phyloP scores from a whole-genome alignment of 306 rosid genomes.

The Gastrolobium villosum region DNA sequence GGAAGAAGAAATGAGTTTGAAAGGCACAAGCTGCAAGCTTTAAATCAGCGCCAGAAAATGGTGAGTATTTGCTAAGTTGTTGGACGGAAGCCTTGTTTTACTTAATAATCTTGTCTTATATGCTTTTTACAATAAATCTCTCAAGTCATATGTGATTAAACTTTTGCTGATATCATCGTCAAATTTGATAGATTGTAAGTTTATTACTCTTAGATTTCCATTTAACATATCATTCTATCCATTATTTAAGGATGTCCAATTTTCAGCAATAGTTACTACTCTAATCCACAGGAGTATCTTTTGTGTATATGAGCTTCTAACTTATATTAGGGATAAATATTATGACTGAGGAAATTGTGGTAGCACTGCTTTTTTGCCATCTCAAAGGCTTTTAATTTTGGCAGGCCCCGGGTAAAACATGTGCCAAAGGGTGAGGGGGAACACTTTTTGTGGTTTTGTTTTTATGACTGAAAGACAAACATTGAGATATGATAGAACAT shows the following conservation, averaged over 20 bases:
- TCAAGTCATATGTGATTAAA: conserved; percentile 2
- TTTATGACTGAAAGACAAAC: conserved; percentile 12
- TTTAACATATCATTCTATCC: conserved; percentile 15
- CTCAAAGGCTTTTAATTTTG: neutral
- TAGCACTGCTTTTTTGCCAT: neutral
- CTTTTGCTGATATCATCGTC: conserved; percentile 35
- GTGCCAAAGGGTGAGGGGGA: neutral
- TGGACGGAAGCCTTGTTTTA: conserved; percentile 36
- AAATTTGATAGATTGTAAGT: neutral
- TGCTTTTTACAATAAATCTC: neutral
- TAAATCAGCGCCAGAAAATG: conserved; percentile 98
- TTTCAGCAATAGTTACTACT: conserved; percentile 37
- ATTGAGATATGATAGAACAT: neutral
- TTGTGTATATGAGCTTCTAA: neutral
- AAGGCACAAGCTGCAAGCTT: conserved; percentile 97
- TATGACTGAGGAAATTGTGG: conserved; percentile 19
- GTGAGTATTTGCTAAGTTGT: conserved; percentile 58
- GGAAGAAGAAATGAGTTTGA: conserved; percentile 98
- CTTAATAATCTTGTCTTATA: conserved; percentile 27
- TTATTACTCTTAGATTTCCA: conserved; percentile 30
- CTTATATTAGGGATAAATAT: conserved; percentile 10
- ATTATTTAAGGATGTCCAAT: conserved; percentile 28
- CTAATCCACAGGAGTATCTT: conserved; percentile 8
- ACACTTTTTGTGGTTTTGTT: neutral
- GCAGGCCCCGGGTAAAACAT: neutral